Evolutionary conservation across 805 yeast genomes (phyloP), one percentile per base, ranked within the genome.

Genomic region (Ogataea angusta): DNA sequence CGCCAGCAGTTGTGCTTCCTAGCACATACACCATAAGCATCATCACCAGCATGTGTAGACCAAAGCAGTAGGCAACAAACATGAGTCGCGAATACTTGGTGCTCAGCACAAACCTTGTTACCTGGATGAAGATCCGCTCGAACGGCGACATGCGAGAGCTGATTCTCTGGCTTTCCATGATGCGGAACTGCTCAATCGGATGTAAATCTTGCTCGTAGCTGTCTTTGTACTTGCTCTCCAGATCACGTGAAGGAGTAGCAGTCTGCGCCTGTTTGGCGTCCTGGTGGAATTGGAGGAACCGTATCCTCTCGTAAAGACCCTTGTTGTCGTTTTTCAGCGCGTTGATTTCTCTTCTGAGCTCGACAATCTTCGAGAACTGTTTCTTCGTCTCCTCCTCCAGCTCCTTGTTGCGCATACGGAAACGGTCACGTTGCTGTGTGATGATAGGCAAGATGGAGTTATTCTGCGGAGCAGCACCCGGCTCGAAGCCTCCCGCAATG

Each of bases 361-460:
- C 85, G 27, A 68, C 71, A 19, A 82, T 70, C 28, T 71, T 69
- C 15, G 65, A 59, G 37, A 69, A 69, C 47, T 75, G 78, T 49
- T 75, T 76, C 59, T 85, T 80, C 27, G 82, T 54, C 53, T 88
- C 95, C 41, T 84, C 84, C 60, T 91, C 98, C 40, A 93, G 71
- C 57, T 87, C 96, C 42, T 75, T 76, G 54, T 84, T 87, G 40
- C 88, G 74, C n/a, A 77, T 74, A 53, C 95, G 80, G 69, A 90
- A 89, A 47, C 99, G 70, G 62, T 91, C 99, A 60, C 99, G 79
- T 66, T 91, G 99, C 57, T 91, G 90, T 10, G 96, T 89, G 21
- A 93, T 78, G 38, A 91, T 88, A 1, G 95, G 95, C 36, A 91
- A 63, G 21, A 90, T 77, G 4, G 80, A 73, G 10, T 69, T 56